A percentile compares a stretch with the other conserved stretches of the same genome.
Evolutionary conservation across 768 basidiomycete species (phyloP).

Genomic region (Pulveroboletus sp.): DNA sequence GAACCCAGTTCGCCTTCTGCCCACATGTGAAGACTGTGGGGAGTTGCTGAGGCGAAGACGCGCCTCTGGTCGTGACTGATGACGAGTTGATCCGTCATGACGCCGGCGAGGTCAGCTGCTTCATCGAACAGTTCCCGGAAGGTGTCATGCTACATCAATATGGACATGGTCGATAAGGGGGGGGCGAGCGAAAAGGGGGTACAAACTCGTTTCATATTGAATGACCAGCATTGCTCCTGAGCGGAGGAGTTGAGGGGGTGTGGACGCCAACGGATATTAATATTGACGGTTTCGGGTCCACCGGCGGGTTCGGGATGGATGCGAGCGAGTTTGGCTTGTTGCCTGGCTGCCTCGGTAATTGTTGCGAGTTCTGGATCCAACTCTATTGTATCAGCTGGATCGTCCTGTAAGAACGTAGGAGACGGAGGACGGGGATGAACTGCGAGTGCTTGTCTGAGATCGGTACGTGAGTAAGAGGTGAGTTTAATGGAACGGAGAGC

Average conservation of each 20-base stretch:
- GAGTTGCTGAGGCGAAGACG: constrained; percentile 67
- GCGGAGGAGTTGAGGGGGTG: constrained; percentile 53
- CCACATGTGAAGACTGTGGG: constrained; percentile 63
- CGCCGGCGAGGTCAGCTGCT: constrained; percentile 55
- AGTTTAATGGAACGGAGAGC: neutral
- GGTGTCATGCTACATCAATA: constrained; percentile 49
- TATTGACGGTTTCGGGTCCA: constrained; percentile 38
- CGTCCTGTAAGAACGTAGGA: constrained; percentile 41
- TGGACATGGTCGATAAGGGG: neutral
- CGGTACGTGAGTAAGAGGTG: constrained; percentile 1
- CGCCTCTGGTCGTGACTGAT: constrained; percentile 59
- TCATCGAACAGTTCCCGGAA: constrained; percentile 64
- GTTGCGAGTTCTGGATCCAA: constrained; percentile 60
- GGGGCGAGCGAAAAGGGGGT: neutral
- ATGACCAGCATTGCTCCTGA: constrained; percentile 42
- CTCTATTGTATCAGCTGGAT: constrained; percentile 46
- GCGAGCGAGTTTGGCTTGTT: constrained; percentile 25
- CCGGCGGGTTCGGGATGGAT: constrained; percentile 27
- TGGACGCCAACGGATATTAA: constrained; percentile 61
- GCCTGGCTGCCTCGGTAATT: constrained; percentile 44
- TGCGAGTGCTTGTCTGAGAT: constrained; percentile 46
- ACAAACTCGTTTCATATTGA: constrained; percentile 57
- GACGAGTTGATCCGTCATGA: constrained; percentile 50
- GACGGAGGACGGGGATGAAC: constrained; percentile 41
- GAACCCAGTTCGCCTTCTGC: constrained; percentile 62